These are phyloP conservation scores for Silene conica DNA, from an alignment of 148 eudicot genomes.

Conservation along the genomic window DNA sequence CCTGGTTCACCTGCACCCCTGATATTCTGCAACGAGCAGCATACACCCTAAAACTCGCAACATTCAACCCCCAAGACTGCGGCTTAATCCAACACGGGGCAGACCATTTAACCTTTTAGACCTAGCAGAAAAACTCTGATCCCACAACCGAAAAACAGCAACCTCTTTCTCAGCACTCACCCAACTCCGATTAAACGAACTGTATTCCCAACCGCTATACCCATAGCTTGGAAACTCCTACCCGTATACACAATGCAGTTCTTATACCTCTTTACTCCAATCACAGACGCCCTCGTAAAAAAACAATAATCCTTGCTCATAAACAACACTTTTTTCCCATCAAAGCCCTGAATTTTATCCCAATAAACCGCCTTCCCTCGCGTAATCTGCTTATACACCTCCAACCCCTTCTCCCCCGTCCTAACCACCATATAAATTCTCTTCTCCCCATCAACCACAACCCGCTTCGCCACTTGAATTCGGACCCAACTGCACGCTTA, in stretches of 20 bases:
- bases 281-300: neutral
- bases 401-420: neutral
- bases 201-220: conserved; percentile 5
- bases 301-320: neutral
- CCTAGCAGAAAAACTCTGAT: neutral
- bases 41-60: neutral
- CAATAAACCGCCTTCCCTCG: neutral
- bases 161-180: neutral
- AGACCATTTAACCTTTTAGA: neutral
- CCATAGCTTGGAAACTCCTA: conserved; percentile 8
- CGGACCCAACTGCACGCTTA: neutral
- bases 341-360: neutral
- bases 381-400: neutral
- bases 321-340: conserved; percentile 3
- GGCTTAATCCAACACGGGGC: neutral
- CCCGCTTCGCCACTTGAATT: conserved; percentile 2
- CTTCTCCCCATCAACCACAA: neutral
- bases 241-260: conserved; percentile 1
- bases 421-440: neutral
- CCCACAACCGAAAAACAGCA: conserved; percentile 9
- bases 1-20: neutral
- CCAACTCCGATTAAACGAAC: neutral
- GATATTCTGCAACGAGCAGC: neutral
- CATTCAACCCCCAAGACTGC: neutral
- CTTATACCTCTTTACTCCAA: neutral